Conservation (phyloP, 2,329 filamentous ascomycete genomes). For the Colletotrichum horii region DNA sequence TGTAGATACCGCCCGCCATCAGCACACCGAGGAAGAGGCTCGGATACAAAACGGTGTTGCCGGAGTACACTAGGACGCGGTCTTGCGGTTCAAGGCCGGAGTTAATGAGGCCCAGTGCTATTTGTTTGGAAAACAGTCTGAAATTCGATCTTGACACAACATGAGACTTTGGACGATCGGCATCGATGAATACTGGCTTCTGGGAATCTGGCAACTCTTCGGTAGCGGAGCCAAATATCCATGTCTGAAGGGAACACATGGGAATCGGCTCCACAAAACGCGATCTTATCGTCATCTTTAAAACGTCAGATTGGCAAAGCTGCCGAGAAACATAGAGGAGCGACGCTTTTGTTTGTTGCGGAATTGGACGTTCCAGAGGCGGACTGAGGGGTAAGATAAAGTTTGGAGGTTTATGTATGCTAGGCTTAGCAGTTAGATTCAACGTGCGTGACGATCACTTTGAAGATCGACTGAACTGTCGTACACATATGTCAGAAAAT, state of each 20-base stretch:
- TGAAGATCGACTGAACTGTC: neutral
- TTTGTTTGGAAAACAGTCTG: neutral
- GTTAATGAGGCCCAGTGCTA: neutral
- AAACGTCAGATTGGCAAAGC: accelerated
- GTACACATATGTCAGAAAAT: neutral
- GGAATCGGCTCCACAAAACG: neutral
- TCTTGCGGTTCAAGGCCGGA: neutral
- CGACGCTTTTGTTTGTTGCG: neutral
- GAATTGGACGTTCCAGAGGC: neutral
- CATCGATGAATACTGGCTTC: neutral
- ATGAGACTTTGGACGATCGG: neutral
- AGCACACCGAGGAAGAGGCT: neutral
- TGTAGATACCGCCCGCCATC: neutral
- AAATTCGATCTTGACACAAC: neutral
- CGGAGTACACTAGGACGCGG: neutral
- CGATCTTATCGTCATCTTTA: neutral
- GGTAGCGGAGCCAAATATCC: neutral
- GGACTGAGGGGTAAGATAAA: neutral
- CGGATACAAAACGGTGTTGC: neutral
- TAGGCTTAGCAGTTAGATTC: neutral
- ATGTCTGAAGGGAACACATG: neutral
- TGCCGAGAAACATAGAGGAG: accelerated
- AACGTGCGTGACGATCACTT: neutral
- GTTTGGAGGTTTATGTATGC: neutral
- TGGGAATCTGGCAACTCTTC: neutral